Evolutionary conservation across 2,329 filamentous ascomycete genomes (phyloP).

Genomic region (Claviceps purpurea): DNA sequence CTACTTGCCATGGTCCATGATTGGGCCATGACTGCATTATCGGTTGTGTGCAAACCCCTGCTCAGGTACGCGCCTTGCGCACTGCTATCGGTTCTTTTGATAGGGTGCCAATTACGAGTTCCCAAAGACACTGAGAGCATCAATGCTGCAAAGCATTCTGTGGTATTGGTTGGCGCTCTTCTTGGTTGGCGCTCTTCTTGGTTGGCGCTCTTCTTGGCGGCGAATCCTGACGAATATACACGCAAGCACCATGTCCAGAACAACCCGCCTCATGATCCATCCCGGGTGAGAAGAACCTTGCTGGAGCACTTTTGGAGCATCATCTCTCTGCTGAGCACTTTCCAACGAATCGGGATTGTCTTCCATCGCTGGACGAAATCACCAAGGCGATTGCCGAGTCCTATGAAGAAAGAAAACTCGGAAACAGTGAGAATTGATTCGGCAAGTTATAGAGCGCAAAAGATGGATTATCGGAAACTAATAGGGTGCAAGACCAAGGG

Average conservation of each 20-base stretch:
- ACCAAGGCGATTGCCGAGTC: neutral
- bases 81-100: slow-evolving; percentile 51
- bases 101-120: slow-evolving; percentile 81
- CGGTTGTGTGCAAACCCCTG: slow-evolving; percentile 17
- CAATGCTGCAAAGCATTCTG: slow-evolving; percentile 21
- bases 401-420: neutral
- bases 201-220: slow-evolving; percentile 31
- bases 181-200: slow-evolving; percentile 27
- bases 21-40: neutral
- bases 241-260: too few relatives aligned
- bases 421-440: neutral
- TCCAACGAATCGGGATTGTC: neutral
- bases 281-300: neutral
- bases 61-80: slow-evolving; percentile 80
- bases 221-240: slow-evolving; percentile 37
- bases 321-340: too few relatives aligned
- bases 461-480: neutral
- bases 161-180: slow-evolving; percentile 73
- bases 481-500: neutral
- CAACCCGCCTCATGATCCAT: neutral
- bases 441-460: neutral
- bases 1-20: neutral
- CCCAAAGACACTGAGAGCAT: slow-evolving; percentile 33
- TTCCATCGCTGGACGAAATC: neutral
- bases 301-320: too few relatives aligned